Conservation (phyloP, 2,329 filamentous ascomycete species). For the Colletotrichum simmondsii region DNA sequence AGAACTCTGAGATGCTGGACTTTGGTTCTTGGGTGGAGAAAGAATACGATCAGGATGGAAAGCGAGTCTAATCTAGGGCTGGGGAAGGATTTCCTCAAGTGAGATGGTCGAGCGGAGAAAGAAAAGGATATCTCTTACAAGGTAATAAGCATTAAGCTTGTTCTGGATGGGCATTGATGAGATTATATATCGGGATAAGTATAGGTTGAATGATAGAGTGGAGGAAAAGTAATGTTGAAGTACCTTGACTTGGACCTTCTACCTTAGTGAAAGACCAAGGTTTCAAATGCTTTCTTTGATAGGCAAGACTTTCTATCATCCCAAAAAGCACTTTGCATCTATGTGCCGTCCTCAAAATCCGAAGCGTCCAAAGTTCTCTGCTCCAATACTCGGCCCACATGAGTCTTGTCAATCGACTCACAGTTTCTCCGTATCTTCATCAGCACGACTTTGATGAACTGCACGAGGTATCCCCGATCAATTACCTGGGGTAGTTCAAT, state of each 20-base stretch:
- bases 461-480: neutral
- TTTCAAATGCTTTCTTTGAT: too few species aligned
- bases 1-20: neutral
- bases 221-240: too few species aligned
- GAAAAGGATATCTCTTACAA: too few species aligned
- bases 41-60: neutral
- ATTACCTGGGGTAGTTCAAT: neutral
- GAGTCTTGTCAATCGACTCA: constrained; percentile 51
- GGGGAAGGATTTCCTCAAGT: neutral
- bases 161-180: too few species aligned
- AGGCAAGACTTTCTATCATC: neutral
- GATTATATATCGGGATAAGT: too few species aligned
- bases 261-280: too few species aligned
- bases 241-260: too few species aligned
- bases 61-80: neutral
- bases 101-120: neutral
- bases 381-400: constrained; percentile 36
- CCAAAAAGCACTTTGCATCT: neutral
- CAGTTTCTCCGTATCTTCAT: constrained; percentile 50
- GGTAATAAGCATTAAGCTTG: rapidly evolving
- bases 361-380: neutral
- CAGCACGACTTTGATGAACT: constrained; percentile 50
- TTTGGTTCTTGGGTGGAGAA: neutral
- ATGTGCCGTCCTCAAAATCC: neutral
- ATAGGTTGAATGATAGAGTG: too few species aligned